A percentile compares a stretch with the other conserved stretches of the same genome.
Evolutionary conservation across 495 filamentous ascomycete genomes (phyloP).

Genomic region (Talaromyces thailandensis): DNA sequence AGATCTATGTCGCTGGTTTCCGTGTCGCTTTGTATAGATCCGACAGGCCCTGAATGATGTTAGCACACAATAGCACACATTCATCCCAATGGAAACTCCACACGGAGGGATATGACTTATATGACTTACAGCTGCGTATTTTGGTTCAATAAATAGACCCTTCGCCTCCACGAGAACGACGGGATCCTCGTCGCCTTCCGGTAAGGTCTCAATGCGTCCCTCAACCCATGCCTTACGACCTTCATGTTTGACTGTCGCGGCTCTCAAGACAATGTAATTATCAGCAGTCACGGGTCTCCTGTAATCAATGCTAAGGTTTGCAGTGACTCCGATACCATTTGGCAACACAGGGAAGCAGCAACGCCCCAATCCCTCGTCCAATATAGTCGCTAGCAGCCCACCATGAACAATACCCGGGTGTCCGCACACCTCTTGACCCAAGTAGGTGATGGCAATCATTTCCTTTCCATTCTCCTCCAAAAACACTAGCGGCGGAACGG

Average conservation of each 20-base stretch:
- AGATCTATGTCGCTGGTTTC: background rate
- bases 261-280: slow-evolving; percentile 70
- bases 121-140: slow-evolving; percentile 58
- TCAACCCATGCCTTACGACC: slow-evolving; percentile 96
- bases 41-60: background rate
- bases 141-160: slow-evolving; percentile 86
- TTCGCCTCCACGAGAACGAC: slow-evolving; percentile 67
- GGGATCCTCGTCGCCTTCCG: slow-evolving; percentile 50
- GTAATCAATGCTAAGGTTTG: slow-evolving; percentile 86
- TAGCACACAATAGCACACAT: background rate
- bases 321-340: slow-evolving; percentile 83
- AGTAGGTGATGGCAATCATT: slow-evolving; percentile 66
- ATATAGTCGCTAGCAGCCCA: slow-evolving; percentile 79
- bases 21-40: background rate
- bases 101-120: slow-evolving; percentile 16
- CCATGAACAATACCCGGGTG: slow-evolving; percentile 91
- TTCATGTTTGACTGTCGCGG: slow-evolving; percentile 78
- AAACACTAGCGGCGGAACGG: slow-evolving; percentile 76
- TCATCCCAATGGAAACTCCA: background rate
- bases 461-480: slow-evolving; percentile 59
- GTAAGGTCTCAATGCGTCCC: slow-evolving; percentile 79
- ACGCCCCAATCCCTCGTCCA: slow-evolving; percentile 85
- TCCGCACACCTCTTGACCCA: slow-evolving; percentile 78
- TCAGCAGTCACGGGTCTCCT: slow-evolving; percentile 66
- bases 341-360: slow-evolving; percentile 89